Percentiles rank a stretch among this genome's conserved stretches.
These are phyloP conservation scores for Metschnikowia drakensbergensis DNA, from an alignment of 805 yeast genomes.

Conservation along the genomic window DNA sequence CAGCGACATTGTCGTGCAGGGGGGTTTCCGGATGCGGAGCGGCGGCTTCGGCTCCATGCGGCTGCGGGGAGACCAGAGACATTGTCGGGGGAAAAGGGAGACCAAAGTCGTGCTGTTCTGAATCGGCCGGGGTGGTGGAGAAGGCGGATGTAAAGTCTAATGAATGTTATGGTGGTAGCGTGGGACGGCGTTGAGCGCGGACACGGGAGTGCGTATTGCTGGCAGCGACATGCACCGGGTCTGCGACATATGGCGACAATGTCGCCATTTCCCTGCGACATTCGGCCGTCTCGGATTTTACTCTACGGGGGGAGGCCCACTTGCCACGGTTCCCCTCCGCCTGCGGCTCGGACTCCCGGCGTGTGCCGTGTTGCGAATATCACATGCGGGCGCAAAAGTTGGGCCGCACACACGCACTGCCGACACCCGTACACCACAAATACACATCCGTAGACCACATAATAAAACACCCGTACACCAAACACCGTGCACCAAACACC, in stretches of 20 bases:
- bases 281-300: too few relatives aligned
- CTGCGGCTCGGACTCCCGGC: too few relatives aligned
- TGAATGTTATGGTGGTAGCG: conserved; percentile 5
- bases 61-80: conserved; percentile 1
- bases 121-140: not conserved
- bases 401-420: not conserved
- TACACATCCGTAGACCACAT: too few relatives aligned
- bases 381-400: too few relatives aligned
- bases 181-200: conserved; percentile 6
- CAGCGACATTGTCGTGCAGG: not conserved
- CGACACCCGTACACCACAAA: conserved; percentile 3
- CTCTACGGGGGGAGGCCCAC: too few relatives aligned
- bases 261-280: not conserved
- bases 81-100: not conserved
- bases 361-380: too few relatives aligned
- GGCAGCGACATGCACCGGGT: not conserved
- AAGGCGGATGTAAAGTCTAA: not conserved
- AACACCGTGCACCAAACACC: not conserved
- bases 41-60: not conserved
- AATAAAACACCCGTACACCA: not conserved
- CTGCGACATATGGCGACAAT: not conserved
- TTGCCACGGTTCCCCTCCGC: too few relatives aligned
- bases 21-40: not conserved
- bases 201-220: conserved; percentile 4
- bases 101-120: not conserved